phyloP scores from a whole-genome alignment of 371 early-diverging fungal genomes.

The Saksenaea vasiformis region DNA sequence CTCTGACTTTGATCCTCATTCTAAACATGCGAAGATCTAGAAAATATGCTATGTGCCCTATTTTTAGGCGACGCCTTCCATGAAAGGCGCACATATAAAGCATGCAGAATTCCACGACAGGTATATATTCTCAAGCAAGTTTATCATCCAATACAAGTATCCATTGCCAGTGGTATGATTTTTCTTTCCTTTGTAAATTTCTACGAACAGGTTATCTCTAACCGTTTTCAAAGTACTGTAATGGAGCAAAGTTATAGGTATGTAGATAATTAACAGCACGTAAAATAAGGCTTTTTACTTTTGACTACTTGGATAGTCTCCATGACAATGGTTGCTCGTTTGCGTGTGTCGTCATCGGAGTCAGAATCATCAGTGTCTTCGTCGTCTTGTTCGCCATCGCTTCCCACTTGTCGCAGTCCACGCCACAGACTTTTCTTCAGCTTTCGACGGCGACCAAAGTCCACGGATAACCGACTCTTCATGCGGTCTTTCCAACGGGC shows the following conservation, averaged over 20 bases:
- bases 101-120: too few relatives aligned
- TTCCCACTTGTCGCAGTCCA: conserved; percentile 12
- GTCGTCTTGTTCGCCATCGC: conserved; percentile 19
- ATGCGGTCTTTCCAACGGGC: conserved; percentile 19
- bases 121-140: too few relatives aligned
- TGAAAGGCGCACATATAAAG: too few relatives aligned
- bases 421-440: conserved; percentile 13
- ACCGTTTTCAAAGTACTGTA: too few relatives aligned
- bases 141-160: too few relatives aligned
- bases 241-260: neutral
- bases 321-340: conserved; percentile 25
- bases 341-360: conserved; percentile 9
- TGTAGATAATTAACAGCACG: conserved; percentile 20
- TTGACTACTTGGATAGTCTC: conserved; percentile 27
- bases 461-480: conserved; percentile 18
- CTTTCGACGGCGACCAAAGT: conserved; percentile 17
- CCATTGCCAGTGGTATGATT: too few relatives aligned
- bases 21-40: too few relatives aligned
- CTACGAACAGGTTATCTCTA: too few relatives aligned
- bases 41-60: too few relatives aligned
- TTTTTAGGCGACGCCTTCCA: too few relatives aligned
- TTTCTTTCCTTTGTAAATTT: too few relatives aligned
- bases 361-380: conserved; percentile 7
- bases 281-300: conserved; percentile 27
- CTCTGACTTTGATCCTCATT: too few relatives aligned